These are phyloP conservation scores for Mycena floridula DNA, from an alignment of 768 basidiomycete genomes.

Conservation along the genomic window DNA sequence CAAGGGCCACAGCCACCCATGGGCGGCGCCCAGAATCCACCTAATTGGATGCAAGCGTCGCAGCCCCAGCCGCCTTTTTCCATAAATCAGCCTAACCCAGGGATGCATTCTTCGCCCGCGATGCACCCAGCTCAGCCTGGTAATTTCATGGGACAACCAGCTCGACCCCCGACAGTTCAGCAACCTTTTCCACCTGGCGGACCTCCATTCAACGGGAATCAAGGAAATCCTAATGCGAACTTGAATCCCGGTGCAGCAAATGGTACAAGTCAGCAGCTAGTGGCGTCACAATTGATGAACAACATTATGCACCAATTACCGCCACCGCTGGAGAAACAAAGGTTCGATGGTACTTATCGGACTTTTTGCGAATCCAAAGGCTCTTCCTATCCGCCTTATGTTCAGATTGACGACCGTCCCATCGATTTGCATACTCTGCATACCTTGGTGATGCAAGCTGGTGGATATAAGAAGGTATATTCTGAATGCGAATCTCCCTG, in stretches of 20 bases:
- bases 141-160: too few species aligned
- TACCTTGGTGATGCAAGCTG: conserved; percentile 50
- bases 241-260: conserved; percentile 13
- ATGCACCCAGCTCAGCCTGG: background rate
- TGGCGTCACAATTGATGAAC: background rate
- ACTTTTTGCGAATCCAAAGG: conserved; percentile 38
- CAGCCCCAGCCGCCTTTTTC: conserved; percentile 23
- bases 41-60: too few species aligned
- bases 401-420: conserved; percentile 44
- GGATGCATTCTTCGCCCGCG: background rate
- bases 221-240: conserved; percentile 4
- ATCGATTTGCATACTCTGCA: conserved; percentile 63
- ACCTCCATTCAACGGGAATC: conserved; percentile 4
- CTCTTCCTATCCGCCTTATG: conserved; percentile 30
- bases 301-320: conserved; percentile 11
- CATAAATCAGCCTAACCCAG: conserved; percentile 18
- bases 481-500: too few species aligned
- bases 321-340: conserved; percentile 41
- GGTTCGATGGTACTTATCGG: conserved; percentile 48
- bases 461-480: conserved; percentile 44
- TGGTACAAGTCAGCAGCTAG: conserved; percentile 3
- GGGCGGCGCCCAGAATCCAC: too few species aligned
- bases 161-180: too few species aligned
- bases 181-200: too few species aligned
- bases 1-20: too few species aligned